Evolutionary conservation across 805 yeast genomes (phyloP), one percentile per base, ranked within the genome.

Genomic region (Pichia thaimueangensis): DNA sequence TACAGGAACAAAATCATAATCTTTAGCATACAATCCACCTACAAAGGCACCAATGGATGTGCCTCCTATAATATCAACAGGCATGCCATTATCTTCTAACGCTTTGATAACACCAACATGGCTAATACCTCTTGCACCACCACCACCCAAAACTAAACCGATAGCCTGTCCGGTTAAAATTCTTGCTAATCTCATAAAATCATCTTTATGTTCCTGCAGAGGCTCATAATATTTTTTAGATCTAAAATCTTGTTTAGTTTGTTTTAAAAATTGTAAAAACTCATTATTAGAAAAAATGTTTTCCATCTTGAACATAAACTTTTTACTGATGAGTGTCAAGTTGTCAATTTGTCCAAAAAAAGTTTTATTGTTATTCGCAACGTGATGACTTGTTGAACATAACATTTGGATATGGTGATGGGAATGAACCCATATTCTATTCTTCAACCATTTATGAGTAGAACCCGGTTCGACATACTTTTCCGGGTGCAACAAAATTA

Each of bases 41-140:
- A 93, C 86, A 62, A 93, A 87, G 0, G 97, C 78, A 0, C 98
- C 98, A 41, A 91, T 91, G 0, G 97, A 89, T 0, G 98, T 91
- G 2, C 98, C 98, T 1, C 98, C 98, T 39, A 91, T 76, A 47
- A 89, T 68, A 63, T 91, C 98, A 29, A 93, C 80, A 0, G 98
- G 98, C 12, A 91, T 84, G 0, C 97, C 97, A 42, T 80, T 78
- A 49, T 86, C 94, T 59, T 91, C 97, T 9, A 91, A 64, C 0
- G 97, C 96, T 39, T 79, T 77, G n/a, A 91, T 75, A 3, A 93
- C 82, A 4, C 98, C 98, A 31, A 91, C 70, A 59, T 91, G 98
- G 12, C 96, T 76, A 12, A 91, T 71, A 1, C 98, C 98, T 52
- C 97, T 71, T 0, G 97, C 96, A 33, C 98, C 98, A 31, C 98